Base-by-base conservation (phyloP, 2,329 filamentous ascomycete species). In the Lizonia empirigonia region DNA sequence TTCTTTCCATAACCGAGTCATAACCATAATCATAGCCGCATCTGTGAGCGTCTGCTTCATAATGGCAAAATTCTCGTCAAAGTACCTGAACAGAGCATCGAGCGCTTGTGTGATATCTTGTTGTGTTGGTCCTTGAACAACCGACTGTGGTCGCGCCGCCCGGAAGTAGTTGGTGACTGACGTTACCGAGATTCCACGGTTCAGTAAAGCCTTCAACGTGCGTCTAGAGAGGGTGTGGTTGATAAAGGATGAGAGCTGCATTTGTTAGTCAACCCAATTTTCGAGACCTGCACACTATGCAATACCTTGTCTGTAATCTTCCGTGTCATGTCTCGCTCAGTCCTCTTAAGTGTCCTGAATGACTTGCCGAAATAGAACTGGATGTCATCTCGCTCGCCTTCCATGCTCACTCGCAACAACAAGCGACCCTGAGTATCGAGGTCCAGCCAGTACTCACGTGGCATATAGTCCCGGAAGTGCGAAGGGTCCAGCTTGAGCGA, bases 281-380 rank as follows among this genome's bases (percentile, higher is more conserved):
- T n/a, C n/a, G 47, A 56, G 54, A 8, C 19, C 32, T 35, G 51
- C 33, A 44, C 8, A 3, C 23, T 79, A 57, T 78, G 12, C 8
- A 38, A 29, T 32, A 91, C 90, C 86, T 99, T 99, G 77, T 97
- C 94, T 7, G 94, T 97, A 67, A 97, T 94, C 75, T 92, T 95
- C 55, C 94, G 85, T 46, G 95, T 96, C 94, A 99, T 99, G 73
- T 99, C 94, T 65, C 93, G 85, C 76, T 99, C 93, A 0, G 93
- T 96, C 60, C 94, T 85, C 80, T 97, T 97, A 62, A 99, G 80
- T 53, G 93, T 91, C 37, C 94, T 85, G 78, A 99, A 99, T 20
- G 94, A 90, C 75, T 97, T 97, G 64, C 92, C 94, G 74, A 97
- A 97, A 69, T 97, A 93, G 74, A 99, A 99, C 67, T 97, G 90